Evolutionary conservation across 176 grass and related monocot genomes (phyloP).

Genomic region (Lolium perenne): DNA sequence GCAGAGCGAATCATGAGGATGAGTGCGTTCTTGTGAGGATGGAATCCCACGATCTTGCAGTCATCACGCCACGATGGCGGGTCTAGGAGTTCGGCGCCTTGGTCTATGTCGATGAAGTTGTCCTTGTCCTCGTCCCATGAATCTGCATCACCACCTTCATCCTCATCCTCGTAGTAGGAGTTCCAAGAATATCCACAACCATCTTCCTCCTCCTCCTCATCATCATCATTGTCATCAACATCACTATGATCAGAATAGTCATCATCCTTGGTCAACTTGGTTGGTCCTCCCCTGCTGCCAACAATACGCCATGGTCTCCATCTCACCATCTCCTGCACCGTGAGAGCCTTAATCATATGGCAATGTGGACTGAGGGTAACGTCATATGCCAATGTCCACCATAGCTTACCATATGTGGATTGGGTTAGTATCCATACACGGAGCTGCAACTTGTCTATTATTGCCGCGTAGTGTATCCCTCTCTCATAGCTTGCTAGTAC

Average conservation of each 20-base stretch:
- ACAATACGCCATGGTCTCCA: neutral
- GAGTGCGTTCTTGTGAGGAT: no score
- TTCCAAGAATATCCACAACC: neutral
- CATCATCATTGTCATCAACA: neutral
- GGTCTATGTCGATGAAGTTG: neutral
- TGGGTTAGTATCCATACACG: neutral
- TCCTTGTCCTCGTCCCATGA: neutral
- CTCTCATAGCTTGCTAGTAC: constrained; percentile 12
- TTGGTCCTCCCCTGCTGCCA: neutral
- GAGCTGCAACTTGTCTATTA: neutral
- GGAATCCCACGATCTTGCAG: no score
- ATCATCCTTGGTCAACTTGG: no score
- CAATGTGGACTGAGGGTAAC: neutral
- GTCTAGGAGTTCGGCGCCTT: no score
- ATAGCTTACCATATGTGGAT: neutral
- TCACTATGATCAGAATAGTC: neutral
- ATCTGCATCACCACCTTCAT: no score
- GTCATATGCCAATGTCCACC: neutral
- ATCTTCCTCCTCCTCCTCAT: no score
- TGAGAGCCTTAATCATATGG: neutral
- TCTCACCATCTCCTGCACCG: neutral
- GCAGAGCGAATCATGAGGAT: no score
- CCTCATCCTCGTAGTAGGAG: neutral
- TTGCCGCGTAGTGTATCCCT: neutral
- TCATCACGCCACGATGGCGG: no score